Conservation (phyloP, 306 rosid genomes). For the Trifolium fragiferum region DNA sequence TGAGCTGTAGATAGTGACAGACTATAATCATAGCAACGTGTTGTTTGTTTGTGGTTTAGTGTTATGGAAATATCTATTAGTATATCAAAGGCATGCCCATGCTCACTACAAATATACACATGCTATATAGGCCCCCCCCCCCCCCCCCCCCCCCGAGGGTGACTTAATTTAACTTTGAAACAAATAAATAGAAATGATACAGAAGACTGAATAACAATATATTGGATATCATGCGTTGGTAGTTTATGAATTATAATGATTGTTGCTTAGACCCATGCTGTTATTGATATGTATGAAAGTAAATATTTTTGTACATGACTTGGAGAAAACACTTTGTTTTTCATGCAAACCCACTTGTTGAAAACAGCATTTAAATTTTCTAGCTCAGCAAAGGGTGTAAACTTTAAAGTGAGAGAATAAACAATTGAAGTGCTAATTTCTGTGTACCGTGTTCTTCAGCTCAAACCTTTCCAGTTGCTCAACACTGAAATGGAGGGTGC, state of each 20-base stretch:
- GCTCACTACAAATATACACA: background rate
- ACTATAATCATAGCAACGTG: constrained; percentile 11
- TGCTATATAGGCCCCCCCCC: constrained; percentile 13
- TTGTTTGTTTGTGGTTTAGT: constrained; percentile 24
- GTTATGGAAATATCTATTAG: background rate
- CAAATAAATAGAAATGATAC: constrained; percentile 3
- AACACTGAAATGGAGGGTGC: constrained; percentile 89
- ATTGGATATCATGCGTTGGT: constrained; percentile 11
- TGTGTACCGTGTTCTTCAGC: constrained; percentile 46
- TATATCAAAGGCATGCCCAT: background rate
- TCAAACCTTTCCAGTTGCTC: constrained; percentile 62
- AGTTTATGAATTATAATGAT: constrained; percentile 21
- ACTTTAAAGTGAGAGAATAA: constrained; percentile 27
- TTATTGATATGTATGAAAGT: background rate
- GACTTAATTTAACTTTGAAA: constrained; percentile 12
- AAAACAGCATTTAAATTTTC: constrained; percentile 32
- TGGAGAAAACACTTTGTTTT: constrained; percentile 24
- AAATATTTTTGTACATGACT: constrained; percentile 8
- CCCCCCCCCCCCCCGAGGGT: background rate
- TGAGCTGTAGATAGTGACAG: constrained; percentile 5
- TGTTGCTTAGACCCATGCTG: constrained; percentile 23
- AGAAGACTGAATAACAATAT: background rate
- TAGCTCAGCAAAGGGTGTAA: constrained; percentile 11
- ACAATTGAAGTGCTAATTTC: constrained; percentile 26
- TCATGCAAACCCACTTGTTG: constrained; percentile 24